A percentile compares a stretch with the other conserved stretches of the same genome.
These are phyloP conservation scores for Isabelozyma pseudorhagii DNA, from an alignment of 805 yeast genomes.

Conservation along the genomic window DNA sequence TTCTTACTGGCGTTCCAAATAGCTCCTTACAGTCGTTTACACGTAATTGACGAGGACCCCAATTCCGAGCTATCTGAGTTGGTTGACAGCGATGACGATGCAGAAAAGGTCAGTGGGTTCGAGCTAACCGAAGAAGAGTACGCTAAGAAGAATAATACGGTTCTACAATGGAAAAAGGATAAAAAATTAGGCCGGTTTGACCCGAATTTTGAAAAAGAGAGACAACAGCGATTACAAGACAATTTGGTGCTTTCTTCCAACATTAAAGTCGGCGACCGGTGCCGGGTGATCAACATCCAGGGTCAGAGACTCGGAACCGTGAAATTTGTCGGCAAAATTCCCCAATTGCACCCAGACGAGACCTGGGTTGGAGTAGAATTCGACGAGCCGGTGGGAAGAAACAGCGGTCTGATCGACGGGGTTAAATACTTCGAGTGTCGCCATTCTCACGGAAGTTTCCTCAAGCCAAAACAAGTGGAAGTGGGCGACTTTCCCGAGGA, in stretches of 20 bases:
- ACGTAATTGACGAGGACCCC: conserved; percentile 55
- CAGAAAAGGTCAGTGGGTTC: conserved; percentile 32
- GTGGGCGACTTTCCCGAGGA: conserved; percentile 64
- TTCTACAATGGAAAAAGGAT: conserved; percentile 71
- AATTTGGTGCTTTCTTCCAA: conserved; percentile 21
- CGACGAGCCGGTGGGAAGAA: conserved; percentile 84
- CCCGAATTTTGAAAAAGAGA: conserved; percentile 40
- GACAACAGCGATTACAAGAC: conserved; percentile 24
- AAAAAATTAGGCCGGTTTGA: conserved; percentile 72
- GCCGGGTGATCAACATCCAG: conserved; percentile 43
- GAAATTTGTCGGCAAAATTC: conserved; percentile 64
- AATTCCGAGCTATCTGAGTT: conserved; percentile 48
- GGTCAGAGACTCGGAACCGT: conserved; percentile 69
- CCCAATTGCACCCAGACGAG: conserved; percentile 51
- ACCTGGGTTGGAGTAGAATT: conserved; percentile 84
- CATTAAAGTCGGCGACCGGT: conserved; percentile 50
- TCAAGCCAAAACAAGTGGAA: conserved; percentile 65
- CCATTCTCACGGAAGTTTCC: conserved; percentile 69
- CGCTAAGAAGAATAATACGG: conserved; percentile 56
- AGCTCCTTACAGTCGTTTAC: conserved; percentile 46
- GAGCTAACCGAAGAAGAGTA: conserved; percentile 61
- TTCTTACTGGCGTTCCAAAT: conserved; percentile 24
- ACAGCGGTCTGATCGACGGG: conserved; percentile 73
- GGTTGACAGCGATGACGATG: conserved; percentile 13
- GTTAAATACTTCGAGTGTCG: conserved; percentile 54